Conservation (phyloP, 1,139 yeast genomes). For the Saccharomyces pastorianus region DNA sequence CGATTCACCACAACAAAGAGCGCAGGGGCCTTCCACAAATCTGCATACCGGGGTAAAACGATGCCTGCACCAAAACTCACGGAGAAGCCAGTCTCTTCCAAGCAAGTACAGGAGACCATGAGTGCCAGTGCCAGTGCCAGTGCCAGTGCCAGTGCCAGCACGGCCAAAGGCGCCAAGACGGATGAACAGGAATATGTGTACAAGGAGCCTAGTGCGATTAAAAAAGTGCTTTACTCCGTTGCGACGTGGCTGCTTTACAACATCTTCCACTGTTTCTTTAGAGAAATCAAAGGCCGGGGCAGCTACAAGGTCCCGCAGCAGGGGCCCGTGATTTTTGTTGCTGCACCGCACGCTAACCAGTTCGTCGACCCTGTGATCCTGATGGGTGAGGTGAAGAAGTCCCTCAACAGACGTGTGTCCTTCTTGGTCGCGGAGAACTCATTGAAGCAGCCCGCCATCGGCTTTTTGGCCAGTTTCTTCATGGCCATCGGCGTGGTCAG, state of each 20-base stretch:
- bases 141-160: neutral
- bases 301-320: constrained; percentile 69
- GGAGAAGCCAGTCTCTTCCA: constrained; percentile 2
- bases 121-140: neutral
- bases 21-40: neutral
- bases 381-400: constrained; percentile 71
- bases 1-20: neutral
- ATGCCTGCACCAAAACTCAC: constrained; percentile 1
- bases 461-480: constrained; percentile 66
- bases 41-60: neutral
- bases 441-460: constrained; percentile 58
- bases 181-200: constrained; percentile 8
- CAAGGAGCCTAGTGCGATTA: constrained; percentile 31
- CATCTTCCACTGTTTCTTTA: constrained; percentile 57
- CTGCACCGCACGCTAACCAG: constrained; percentile 97
- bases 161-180: neutral
- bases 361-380: constrained; percentile 86
- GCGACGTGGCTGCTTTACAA: constrained; percentile 40
- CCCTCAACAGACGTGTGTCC: constrained; percentile 66
- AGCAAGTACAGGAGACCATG: neutral
- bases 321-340: constrained; percentile 90
- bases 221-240: constrained; percentile 41
- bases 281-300: constrained; percentile 86
- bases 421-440: constrained; percentile 85
- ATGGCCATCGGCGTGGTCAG: constrained; percentile 84